Evolutionary conservation across 768 basidiomycete species (phyloP), one percentile per base, ranked within the genome.

Genomic region (Phallus indusiatus): DNA sequence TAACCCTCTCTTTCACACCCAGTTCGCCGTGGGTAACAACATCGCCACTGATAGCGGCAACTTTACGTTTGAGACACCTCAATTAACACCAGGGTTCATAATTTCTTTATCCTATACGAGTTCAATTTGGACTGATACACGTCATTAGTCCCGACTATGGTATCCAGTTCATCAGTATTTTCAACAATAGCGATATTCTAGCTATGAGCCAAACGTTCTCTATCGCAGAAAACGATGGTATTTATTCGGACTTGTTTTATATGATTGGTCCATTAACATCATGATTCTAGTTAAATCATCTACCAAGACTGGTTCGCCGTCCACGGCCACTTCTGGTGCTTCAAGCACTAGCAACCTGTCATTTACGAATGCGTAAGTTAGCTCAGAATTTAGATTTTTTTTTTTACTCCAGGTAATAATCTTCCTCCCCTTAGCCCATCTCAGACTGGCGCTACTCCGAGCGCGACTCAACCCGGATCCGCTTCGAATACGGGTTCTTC

Each of bases 1-100:
- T 6, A 59, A 59, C 22, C 28, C n/a, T 1, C 1, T 22, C 1
- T 59, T 59, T 35, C 22, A 59, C 50, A 11, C 2, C 16, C 57
- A 59, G 34, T 59, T 59, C 21, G 57, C 57, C 21, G 24, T 59
- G 20, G 57, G 36, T n/a, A 59, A 52, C 49, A 59, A 59, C 21
- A 17, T 59, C 57, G 11, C 9, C 35, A 51, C 47, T 9, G 20
- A 6, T 11, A 16, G 10, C 1, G 57, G 57, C 17, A 34, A 5
- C 21, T n/a, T 37, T 22, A 33, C 24, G 4, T 59, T 59, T 34
- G 5, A 17, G 36, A 8, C 36, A 1, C 57, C 57, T 17, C 21
- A 9, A 18, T 12, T 59, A 8, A 1, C 20, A 17, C 48, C 57
- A 33, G 49, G 49, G 57, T 53, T 22, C 14, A 36, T 18, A 52